Percentiles rank a stretch among this genome's conserved stretches.
Evolutionary conservation across 2,329 filamentous ascomycete species (phyloP).

Genomic region (Fusarium haematococcum): DNA sequence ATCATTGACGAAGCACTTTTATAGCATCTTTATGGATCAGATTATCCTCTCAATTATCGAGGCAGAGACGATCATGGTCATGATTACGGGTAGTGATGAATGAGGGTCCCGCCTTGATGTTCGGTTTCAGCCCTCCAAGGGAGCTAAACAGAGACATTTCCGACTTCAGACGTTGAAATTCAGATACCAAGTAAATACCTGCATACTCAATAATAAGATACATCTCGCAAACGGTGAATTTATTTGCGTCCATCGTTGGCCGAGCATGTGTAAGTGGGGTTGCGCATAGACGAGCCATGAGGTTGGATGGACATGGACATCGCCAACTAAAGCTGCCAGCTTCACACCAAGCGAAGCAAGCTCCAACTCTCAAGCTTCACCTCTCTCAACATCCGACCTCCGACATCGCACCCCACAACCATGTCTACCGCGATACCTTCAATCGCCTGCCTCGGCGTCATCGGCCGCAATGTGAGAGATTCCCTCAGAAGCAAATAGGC

Average conservation of each 20-base stretch:
- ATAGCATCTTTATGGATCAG: conserved; percentile 1
- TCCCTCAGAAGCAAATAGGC: background rate
- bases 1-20: conserved; percentile 18
- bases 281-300: background rate
- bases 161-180: conserved; percentile 20
- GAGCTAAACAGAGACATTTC: conserved; percentile 38
- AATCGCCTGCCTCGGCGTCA: conserved; percentile 92
- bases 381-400: conserved; percentile 32
- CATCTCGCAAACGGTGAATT: background rate
- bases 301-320: conserved; percentile 24
- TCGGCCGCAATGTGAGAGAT: conserved; percentile 84
- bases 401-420: conserved; percentile 29
- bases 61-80: background rate
- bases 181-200: background rate
- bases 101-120: conserved; percentile 23
- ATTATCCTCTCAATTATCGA: background rate
- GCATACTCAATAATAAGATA: background rate
- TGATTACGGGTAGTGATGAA: conserved; percentile 3
- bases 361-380: conserved; percentile 31
- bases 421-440: conserved; percentile 77
- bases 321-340: conserved; percentile 8
- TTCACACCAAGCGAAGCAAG: conserved; percentile 31
- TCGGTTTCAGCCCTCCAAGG: conserved; percentile 30
- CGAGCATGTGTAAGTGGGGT: conserved; percentile 10
- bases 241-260: background rate